A percentile compares a stretch with the other conserved stretches of the same genome.
Conservation (phyloP, 164 flowering plant genomes). For the Vitis riparia region DNA sequence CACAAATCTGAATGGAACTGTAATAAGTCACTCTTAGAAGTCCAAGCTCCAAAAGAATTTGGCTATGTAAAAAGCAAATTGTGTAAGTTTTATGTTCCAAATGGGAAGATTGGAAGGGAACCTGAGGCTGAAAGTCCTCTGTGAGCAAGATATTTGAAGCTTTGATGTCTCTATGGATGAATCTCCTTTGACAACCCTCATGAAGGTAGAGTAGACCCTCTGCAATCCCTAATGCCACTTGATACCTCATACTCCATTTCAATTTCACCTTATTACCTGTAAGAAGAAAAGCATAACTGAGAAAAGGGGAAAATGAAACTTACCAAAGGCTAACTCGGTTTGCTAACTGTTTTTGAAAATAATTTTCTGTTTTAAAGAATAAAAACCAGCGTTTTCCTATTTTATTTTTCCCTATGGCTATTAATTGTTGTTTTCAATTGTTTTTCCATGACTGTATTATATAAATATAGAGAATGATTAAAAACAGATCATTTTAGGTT, state of each 20-base stretch:
- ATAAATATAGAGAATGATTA: no score
- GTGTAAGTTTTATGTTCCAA: not conserved
- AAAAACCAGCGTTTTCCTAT: no score
- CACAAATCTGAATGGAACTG: conserved; percentile 68
- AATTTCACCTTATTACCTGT: conserved; percentile 48
- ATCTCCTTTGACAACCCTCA: conserved; percentile 64
- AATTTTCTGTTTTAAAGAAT: no score
- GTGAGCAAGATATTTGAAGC: conserved; percentile 76
- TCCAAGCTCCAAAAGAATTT: not conserved
- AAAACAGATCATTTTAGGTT: no score
- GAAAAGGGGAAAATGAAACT: not conserved
- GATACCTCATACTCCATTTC: conserved; percentile 50
- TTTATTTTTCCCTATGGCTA: no score
- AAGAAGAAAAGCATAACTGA: not conserved
- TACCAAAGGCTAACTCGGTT: no score
- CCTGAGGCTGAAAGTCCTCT: conserved; percentile 62
- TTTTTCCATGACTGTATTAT: no score
- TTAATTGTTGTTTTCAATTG: no score
- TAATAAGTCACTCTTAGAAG: not conserved
- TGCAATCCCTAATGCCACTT: conserved; percentile 59
- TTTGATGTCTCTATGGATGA: conserved; percentile 74
- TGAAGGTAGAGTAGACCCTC: conserved; percentile 65
- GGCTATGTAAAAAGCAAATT: not conserved
- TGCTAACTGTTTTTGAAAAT: no score
- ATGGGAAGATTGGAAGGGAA: conserved; percentile 7